Percentiles rank a stretch among this genome's conserved stretches.
Conservation (phyloP, 2,329 filamentous ascomycete species). For the Aspergillus melleus region DNA sequence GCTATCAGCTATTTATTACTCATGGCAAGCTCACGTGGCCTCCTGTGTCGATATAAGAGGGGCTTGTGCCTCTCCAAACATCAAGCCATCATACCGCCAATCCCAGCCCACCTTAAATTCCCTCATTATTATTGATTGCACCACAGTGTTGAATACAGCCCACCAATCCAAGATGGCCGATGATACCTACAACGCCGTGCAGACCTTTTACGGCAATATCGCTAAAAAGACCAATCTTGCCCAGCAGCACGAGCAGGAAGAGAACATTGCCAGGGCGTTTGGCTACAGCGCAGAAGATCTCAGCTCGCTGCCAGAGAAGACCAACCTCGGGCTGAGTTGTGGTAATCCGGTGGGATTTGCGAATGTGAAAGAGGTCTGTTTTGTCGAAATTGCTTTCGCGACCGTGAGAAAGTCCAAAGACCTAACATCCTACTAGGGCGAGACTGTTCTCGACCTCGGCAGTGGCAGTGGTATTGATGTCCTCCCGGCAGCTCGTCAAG, state of each 20-base stretch:
- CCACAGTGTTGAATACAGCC: too few relatives aligned
- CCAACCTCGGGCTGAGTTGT: slow-evolving; percentile 56
- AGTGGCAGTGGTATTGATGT: slow-evolving; percentile 60
- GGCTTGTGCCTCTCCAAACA: too few relatives aligned
- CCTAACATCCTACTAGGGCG: slow-evolving; percentile 60
- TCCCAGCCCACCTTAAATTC: too few relatives aligned
- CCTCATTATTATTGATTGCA: too few relatives aligned
- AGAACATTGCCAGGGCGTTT: slow-evolving; percentile 52
- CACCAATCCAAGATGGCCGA: slow-evolving; percentile 6
- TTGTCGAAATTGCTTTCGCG: slow-evolving; percentile 46
- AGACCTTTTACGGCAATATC: slow-evolving; percentile 17
- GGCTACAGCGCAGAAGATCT: slow-evolving; percentile 55
- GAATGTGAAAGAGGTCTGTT: slow-evolving; percentile 48
- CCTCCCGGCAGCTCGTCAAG: slow-evolving; percentile 54
- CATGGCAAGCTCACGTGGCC: too few relatives aligned
- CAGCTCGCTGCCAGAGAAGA: slow-evolving; percentile 44
- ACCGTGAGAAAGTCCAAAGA: slow-evolving; percentile 51
- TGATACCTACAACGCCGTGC: slow-evolving; percentile 16
- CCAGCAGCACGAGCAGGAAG: slow-evolving; percentile 24
- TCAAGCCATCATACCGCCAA: too few relatives aligned
- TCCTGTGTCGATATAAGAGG: too few relatives aligned
- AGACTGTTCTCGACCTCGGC: slow-evolving; percentile 59
- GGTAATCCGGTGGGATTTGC: slow-evolving; percentile 55
- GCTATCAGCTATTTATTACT: too few relatives aligned
- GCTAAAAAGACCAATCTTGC: slow-evolving; percentile 32